A percentile compares a stretch with the other conserved stretches of the same genome.
These are phyloP conservation scores for Agaricus subrufescens DNA, from an alignment of 768 basidiomycete genomes.

Conservation along the genomic window DNA sequence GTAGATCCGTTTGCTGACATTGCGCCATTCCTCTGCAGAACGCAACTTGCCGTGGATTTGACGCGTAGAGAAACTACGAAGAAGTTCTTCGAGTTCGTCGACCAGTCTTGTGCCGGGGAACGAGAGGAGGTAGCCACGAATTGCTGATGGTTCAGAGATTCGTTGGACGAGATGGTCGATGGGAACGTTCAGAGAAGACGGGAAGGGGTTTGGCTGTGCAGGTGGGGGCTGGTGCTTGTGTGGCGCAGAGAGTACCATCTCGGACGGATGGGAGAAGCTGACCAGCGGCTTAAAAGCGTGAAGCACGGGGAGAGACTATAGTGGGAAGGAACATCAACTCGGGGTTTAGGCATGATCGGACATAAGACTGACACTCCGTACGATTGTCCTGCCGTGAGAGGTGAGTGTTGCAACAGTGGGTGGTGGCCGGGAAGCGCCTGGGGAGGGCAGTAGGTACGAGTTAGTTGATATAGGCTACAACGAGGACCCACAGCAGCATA, in stretches of 20 bases:
- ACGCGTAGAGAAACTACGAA: background rate
- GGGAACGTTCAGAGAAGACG: constrained; percentile 3
- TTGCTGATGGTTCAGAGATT: constrained; percentile 5
- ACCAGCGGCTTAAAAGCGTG: constrained; percentile 4
- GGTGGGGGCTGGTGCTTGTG: constrained; percentile 3
- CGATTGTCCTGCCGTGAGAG: background rate
- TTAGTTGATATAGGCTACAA: constrained; percentile 29
- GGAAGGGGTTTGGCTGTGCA: background rate
- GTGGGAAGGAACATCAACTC: constrained; percentile 3
- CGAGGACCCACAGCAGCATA: constrained; percentile 31
- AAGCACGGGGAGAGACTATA: background rate
- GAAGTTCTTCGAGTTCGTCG: constrained; percentile 5
- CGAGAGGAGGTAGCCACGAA: constrained; percentile 1
- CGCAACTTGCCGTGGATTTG: constrained; percentile 5
- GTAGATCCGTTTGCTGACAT: constrained; percentile 5
- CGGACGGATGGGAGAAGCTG: background rate
- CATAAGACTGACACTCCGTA: background rate
- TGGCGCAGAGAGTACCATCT: background rate
- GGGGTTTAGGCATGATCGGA: background rate
- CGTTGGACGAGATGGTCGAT: constrained; percentile 4
- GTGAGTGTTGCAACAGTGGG: background rate
- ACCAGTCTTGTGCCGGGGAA: constrained; percentile 5
- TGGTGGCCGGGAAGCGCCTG: background rate
- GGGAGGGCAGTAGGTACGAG: constrained; percentile 20
- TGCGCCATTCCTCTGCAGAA: constrained; percentile 5